phyloP scores from a whole-genome alignment of 2,329 filamentous ascomycete genomes.

The Colletotrichum eremochloae region DNA sequence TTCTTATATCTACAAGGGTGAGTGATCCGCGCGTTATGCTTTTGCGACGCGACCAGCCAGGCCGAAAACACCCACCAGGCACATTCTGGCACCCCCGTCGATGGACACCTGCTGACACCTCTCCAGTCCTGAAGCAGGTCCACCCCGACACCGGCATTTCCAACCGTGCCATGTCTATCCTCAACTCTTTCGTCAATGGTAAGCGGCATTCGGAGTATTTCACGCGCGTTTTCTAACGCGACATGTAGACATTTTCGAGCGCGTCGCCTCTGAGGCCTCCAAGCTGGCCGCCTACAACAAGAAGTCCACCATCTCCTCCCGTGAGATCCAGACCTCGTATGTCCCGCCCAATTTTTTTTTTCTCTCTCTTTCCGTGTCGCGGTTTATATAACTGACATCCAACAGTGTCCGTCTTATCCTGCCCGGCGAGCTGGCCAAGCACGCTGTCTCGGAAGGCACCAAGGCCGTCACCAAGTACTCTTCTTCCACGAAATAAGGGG shows the following conservation, averaged over 20 bases:
- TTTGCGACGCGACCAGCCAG: too few relatives aligned
- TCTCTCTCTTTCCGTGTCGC: too few relatives aligned
- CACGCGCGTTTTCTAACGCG: constrained; percentile 44
- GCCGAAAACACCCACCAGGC: not conserved
- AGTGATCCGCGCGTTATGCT: not conserved
- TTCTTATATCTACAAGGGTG: constrained; percentile 99
- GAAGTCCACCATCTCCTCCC: constrained; percentile 99
- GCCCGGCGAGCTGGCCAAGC: constrained; percentile 98
- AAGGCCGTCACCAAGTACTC: constrained; percentile 99
- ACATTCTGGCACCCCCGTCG: too few relatives aligned
- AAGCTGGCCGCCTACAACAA: constrained; percentile 99
- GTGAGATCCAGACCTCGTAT: constrained; percentile 97
- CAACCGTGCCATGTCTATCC: constrained; percentile 99
- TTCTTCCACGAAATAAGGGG: constrained; percentile 94
- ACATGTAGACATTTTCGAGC: constrained; percentile 94
- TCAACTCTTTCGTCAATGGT: constrained; percentile 99
- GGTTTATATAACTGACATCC: constrained; percentile 64
- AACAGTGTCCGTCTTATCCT: constrained; percentile 90
- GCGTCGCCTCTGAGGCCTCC: constrained; percentile 96
- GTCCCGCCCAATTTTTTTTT: constrained; percentile 48
- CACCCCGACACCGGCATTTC: constrained; percentile 99
- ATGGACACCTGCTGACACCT: constrained; percentile 47
- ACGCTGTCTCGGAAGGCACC: constrained; percentile 98
- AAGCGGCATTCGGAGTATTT: constrained; percentile 44
- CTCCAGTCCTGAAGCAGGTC: constrained; percentile 96